phyloP scores from a whole-genome alignment of 441 rosid genomes.

The Pelargonium citronellum region DNA sequence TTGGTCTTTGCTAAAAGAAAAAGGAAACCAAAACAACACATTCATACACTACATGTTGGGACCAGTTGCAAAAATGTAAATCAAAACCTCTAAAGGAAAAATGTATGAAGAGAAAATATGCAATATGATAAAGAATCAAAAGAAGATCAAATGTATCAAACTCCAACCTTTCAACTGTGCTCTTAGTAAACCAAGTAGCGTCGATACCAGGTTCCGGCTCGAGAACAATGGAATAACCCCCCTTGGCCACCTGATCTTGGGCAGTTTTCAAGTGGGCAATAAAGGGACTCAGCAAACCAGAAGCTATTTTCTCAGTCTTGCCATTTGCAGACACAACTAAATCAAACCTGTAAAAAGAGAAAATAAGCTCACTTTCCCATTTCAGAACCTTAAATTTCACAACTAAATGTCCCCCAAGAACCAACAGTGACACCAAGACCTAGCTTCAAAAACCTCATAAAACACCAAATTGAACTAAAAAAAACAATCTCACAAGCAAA shows the following conservation, averaged over 20 bases:
- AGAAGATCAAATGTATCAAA: slow-evolving; percentile 11
- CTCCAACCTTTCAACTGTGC: slow-evolving; percentile 63
- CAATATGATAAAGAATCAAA: background rate
- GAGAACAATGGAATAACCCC: slow-evolving; percentile 88
- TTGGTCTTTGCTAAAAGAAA: background rate
- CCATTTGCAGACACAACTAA: slow-evolving; percentile 76
- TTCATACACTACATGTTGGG: background rate
- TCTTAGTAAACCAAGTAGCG: slow-evolving; percentile 55
- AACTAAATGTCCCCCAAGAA: slow-evolving; percentile 6
- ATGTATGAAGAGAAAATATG: background rate
- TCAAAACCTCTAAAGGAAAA: background rate
- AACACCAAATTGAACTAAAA: background rate
- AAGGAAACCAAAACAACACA: background rate
- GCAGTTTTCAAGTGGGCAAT: slow-evolving; percentile 86
- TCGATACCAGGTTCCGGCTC: slow-evolving; percentile 48
- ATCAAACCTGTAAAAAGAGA: slow-evolving; percentile 58
- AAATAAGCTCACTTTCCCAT: slow-evolving; percentile 16
- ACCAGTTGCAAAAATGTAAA: background rate
- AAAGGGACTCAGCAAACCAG: slow-evolving; percentile 85
- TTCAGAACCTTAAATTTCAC: slow-evolving; percentile 4
- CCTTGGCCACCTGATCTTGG: slow-evolving; percentile 72
- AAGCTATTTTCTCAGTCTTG: slow-evolving; percentile 75
- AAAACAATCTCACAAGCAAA: background rate
- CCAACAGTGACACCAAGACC: background rate
- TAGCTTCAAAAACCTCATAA: background rate